These are phyloP conservation scores for Fusarium aywerte DNA, from an alignment of 2,329 filamentous ascomycete genomes.

Conservation along the genomic window DNA sequence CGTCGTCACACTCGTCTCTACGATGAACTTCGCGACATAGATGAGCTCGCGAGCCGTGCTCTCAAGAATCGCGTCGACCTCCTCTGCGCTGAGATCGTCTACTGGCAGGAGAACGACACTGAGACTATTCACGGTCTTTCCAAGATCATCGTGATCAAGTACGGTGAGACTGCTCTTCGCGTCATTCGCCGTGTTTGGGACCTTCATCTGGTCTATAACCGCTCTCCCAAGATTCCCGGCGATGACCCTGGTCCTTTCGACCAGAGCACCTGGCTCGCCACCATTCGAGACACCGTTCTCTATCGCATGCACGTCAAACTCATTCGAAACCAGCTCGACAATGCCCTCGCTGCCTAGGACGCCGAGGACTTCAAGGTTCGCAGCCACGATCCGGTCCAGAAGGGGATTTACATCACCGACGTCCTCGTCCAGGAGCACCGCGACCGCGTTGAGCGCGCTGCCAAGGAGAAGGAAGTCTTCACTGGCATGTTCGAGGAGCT, in stretches of 20 bases:
- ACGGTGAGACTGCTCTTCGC: conserved; percentile 35
- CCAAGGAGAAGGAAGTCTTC: conserved; percentile 25
- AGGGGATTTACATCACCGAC: conserved; percentile 15
- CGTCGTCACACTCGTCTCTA: conserved; percentile 27
- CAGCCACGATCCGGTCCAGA: neutral
- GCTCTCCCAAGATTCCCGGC: conserved; percentile 24
- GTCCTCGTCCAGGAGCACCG: conserved; percentile 28
- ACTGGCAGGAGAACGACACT: conserved; percentile 15
- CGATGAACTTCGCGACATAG: conserved; percentile 2
- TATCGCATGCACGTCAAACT: conserved; percentile 29
- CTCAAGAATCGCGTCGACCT: conserved; percentile 18
- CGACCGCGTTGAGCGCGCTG: conserved; percentile 24
- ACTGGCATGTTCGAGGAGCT: conserved; percentile 20
- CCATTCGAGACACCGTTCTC: conserved; percentile 21
- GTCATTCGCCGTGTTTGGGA: conserved; percentile 37
- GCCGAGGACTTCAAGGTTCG: conserved; percentile 31
- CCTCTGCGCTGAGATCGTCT: conserved; percentile 27
- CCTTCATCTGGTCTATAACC: conserved; percentile 31
- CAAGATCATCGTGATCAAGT: conserved; percentile 31
- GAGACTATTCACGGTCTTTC: conserved; percentile 34
- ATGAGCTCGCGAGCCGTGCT: conserved; percentile 10
- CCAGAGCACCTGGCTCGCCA: conserved; percentile 16
- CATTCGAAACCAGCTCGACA: conserved; percentile 22
- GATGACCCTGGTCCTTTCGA: conserved; percentile 9
- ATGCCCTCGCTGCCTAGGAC: conserved; percentile 36